phyloP scores from a whole-genome alignment of 1,139 yeast genomes.

The Waltiozyma sp. region DNA sequence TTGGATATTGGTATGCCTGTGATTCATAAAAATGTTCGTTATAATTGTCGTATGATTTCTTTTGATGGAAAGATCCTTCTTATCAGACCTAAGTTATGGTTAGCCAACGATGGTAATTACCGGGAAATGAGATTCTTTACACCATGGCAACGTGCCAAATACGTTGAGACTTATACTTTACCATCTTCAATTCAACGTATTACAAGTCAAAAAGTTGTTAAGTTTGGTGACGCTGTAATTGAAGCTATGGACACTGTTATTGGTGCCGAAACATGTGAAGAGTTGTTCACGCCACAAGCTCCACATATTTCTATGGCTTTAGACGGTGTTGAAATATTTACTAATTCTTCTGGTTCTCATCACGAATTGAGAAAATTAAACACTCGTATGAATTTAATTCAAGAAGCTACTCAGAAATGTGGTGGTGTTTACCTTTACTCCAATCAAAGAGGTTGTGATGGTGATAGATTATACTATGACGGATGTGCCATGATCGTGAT shows the following conservation, averaged over 20 bases:
- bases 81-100: constrained; percentile 83
- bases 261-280: constrained; percentile 97
- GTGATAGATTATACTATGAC: constrained; percentile 91
- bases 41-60: constrained; percentile 82
- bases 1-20: constrained; percentile 94
- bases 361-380: constrained; percentile 88
- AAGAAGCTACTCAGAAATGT: constrained; percentile 88
- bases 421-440: constrained; percentile 93
- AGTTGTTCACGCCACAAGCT: constrained; percentile 87
- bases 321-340: constrained; percentile 92
- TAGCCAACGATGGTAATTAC: constrained; percentile 96
- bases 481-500: constrained; percentile 93
- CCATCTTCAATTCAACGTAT: constrained; percentile 57
- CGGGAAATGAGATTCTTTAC: constrained; percentile 96
- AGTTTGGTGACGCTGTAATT: constrained; percentile 84
- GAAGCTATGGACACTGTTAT: constrained; percentile 76
- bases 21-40: constrained; percentile 74
- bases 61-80: constrained; percentile 67
- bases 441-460: constrained; percentile 96
- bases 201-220: constrained; percentile 56
- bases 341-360: constrained; percentile 93
- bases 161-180: constrained; percentile 58
- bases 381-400: constrained; percentile 72
- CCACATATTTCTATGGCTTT: constrained; percentile 89
- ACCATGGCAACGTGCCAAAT: constrained; percentile 78